Percentiles rank a stretch among this genome's conserved stretches.
Evolutionary conservation across 1,284 basidiomycete genomes (phyloP).

Genomic region (Puccinia polysora): DNA sequence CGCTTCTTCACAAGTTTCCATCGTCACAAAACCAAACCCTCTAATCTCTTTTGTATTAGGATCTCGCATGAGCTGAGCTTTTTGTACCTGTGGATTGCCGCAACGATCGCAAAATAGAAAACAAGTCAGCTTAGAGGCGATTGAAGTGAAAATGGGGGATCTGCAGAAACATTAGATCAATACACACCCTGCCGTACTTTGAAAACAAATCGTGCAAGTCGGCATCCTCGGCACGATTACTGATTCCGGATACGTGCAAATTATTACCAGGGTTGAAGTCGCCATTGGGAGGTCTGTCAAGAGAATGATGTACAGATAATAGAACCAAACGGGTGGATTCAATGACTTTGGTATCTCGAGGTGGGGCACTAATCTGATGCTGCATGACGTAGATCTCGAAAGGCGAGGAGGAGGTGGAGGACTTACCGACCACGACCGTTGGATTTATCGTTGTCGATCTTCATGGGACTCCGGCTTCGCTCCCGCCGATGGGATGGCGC

Average conservation of each 20-base stretch:
- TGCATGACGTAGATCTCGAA: not conserved
- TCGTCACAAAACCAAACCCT: constrained; percentile 96
- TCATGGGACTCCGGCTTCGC: constrained; percentile 11
- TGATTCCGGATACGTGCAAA: constrained; percentile 85
- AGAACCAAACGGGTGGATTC: not conserved
- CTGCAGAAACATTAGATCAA: not conserved
- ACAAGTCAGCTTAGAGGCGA: not conserved
- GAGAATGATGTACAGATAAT: not conserved
- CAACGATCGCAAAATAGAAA: not conserved
- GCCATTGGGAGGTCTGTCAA: constrained; percentile 53
- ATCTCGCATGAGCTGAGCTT: constrained; percentile 92
- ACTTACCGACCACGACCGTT: constrained; percentile 6
- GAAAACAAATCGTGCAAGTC: constrained; percentile 81
- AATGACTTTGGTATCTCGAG: not conserved
- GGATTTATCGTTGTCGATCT: constrained; percentile 1
- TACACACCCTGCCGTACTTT: constrained; percentile 78
- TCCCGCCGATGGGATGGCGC: not conserved
- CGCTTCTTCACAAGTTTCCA: constrained; percentile 79
- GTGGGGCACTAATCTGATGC: not conserved
- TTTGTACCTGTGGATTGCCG: constrained; percentile 54
- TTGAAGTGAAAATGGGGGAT: not conserved
- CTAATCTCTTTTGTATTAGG: constrained; percentile 92
- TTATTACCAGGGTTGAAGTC: constrained; percentile 85
- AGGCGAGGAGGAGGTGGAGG: not conserved
- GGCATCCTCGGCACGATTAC: constrained; percentile 71